A percentile compares a stretch with the other conserved stretches of the same genome.
Conservation (phyloP, 768 basidiomycete genomes). For the Megacollybia marginata region DNA sequence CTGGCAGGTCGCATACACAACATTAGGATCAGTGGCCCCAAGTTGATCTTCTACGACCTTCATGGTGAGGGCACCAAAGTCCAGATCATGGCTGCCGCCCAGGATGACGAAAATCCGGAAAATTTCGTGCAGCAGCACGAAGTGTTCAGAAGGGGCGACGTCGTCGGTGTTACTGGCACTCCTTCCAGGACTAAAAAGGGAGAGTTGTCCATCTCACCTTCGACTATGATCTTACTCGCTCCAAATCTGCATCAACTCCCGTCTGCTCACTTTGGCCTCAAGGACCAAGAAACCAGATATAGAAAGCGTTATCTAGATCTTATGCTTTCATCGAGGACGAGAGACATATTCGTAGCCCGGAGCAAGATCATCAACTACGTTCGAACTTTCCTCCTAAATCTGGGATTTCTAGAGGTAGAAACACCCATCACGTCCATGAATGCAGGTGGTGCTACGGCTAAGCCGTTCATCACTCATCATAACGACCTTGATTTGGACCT, state of each 20-base stretch:
- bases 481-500: constrained; percentile 96
- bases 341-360: constrained; percentile 86
- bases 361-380: constrained; percentile 89
- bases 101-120: constrained; percentile 64
- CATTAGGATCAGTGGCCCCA: constrained; percentile 74
- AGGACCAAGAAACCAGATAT: constrained; percentile 96
- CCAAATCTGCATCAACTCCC: constrained; percentile 97
- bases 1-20: constrained; percentile 91
- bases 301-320: constrained; percentile 98
- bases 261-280: constrained; percentile 86
- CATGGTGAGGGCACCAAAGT: constrained; percentile 89
- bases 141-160: constrained; percentile 90
- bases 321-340: constrained; percentile 86
- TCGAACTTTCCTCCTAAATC: constrained; percentile 80
- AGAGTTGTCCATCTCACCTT: constrained; percentile 85
- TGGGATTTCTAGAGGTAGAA: constrained; percentile 98
- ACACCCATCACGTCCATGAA: constrained; percentile 97
- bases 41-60: constrained; percentile 91
- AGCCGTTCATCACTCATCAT: constrained; percentile 98
- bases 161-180: constrained; percentile 85
- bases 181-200: constrained; percentile 94
- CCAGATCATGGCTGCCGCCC: constrained; percentile 88
- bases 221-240: constrained; percentile 77
- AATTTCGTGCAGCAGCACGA: constrained; percentile 70
- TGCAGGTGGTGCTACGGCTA: constrained; percentile 96